Percentiles rank a stretch among this genome's conserved stretches.
These are phyloP conservation scores for Globisporangium orthogonon DNA, from an alignment of 352 stramenopile species.

Conservation along the genomic window DNA sequence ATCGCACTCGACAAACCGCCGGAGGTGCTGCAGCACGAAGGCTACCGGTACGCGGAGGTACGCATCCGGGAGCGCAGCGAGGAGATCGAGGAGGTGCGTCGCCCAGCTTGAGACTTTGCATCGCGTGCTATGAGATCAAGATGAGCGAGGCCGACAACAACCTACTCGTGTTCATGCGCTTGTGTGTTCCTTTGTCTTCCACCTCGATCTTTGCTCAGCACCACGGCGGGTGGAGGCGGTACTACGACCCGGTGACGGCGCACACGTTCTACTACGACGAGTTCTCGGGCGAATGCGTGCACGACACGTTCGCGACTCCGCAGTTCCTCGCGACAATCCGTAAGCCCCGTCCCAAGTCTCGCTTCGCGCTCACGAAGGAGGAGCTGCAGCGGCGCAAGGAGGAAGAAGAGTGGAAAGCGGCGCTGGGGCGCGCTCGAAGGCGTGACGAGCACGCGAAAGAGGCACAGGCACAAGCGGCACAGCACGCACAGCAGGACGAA, in stretches of 20 bases:
- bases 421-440: conserved; percentile 37
- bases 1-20: conserved; percentile 51
- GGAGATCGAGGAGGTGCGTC: conserved; percentile 43
- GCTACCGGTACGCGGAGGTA: conserved; percentile 45
- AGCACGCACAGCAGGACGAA: conserved; percentile 16
- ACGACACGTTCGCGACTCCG: conserved; percentile 37
- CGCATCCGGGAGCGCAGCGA: conserved; percentile 50
- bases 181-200: too few relatives aligned
- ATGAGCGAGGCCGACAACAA: too few relatives aligned
- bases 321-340: conserved; percentile 33
- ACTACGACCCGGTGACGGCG: conserved; percentile 44
- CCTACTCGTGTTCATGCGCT: too few relatives aligned
- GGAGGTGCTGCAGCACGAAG: conserved; percentile 41
- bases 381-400: conserved; percentile 44
- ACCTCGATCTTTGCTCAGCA: conserved; percentile 6
- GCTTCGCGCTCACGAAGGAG: conserved; percentile 30
- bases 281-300: conserved; percentile 51
- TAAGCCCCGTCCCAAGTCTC: conserved; percentile 18
- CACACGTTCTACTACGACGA: conserved; percentile 69
- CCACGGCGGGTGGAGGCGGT: conserved; percentile 44
- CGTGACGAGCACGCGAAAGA: conserved; percentile 30
- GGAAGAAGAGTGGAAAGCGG: conserved; percentile 59
- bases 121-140: too few relatives aligned
- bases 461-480: conserved; percentile 13
- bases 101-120: neutral